Evolutionary conservation across 495 filamentous ascomycete species (phyloP).

Genomic region (Annulohypoxylon moriforme): DNA sequence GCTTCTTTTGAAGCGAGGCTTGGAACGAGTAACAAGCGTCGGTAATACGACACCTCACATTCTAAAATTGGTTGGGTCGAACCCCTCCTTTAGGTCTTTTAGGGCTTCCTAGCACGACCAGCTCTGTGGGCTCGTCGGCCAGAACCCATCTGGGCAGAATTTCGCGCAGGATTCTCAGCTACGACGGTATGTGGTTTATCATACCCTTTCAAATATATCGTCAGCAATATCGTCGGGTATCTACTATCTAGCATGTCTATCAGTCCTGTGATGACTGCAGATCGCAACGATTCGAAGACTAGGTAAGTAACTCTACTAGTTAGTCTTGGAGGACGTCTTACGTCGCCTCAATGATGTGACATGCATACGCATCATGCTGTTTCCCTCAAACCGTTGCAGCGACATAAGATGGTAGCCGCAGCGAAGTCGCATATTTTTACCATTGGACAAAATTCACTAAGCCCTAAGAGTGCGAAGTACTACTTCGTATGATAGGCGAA

Average conservation of each 20-base stretch:
- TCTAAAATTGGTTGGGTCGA: slow-evolving; percentile 38
- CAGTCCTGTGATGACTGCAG: slow-evolving; percentile 4
- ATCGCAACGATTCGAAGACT: slow-evolving; percentile 13
- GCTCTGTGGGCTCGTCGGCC: not conserved
- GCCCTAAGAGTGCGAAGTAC: slow-evolving; percentile 12
- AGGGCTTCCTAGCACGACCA: slow-evolving; percentile 17
- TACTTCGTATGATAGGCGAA: slow-evolving; percentile 13
- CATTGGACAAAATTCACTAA: slow-evolving; percentile 30
- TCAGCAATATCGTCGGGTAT: slow-evolving; percentile 10
- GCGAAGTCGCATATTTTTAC: slow-evolving; percentile 36
- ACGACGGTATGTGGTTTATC: not conserved
- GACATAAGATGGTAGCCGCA: slow-evolving; percentile 40
- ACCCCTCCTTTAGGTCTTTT: slow-evolving; percentile 49
- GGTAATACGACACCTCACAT: slow-evolving; percentile 42
- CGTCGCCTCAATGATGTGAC: slow-evolving; percentile 42
- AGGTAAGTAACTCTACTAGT: slow-evolving; percentile 12
- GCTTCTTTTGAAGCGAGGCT: slow-evolving; percentile 9
- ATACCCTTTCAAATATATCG: not conserved
- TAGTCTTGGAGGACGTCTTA: slow-evolving; percentile 26
- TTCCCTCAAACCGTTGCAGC: slow-evolving; percentile 35
- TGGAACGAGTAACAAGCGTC: slow-evolving; percentile 20
- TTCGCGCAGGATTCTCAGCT: slow-evolving; percentile 8
- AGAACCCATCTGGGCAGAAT: slow-evolving; percentile 6
- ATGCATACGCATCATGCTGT: slow-evolving; percentile 47
- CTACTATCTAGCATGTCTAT: slow-evolving; percentile 13